Evolutionary conservation across 176 grass and related monocot genomes (phyloP).

Genomic region (Stipa capillata): DNA sequence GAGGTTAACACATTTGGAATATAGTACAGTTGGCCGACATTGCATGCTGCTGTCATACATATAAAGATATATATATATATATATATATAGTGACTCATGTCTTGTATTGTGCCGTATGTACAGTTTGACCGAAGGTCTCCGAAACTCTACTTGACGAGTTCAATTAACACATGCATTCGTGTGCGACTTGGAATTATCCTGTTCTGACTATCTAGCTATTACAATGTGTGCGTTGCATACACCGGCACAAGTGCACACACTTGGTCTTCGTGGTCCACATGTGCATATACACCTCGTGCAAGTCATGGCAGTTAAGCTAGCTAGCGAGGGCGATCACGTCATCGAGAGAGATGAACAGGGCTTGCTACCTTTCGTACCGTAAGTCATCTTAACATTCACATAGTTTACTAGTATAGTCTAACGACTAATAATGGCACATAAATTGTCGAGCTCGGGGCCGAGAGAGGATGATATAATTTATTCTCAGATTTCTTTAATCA

Average conservation of each 20-base stretch:
- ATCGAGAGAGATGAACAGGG: background rate
- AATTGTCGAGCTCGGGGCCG: background rate
- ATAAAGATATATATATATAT: too few species aligned
- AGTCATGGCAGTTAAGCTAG: background rate
- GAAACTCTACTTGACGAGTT: background rate
- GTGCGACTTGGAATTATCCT: background rate
- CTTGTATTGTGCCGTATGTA: background rate
- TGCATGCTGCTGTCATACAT: background rate
- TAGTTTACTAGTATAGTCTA: background rate
- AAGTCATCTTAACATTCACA: background rate
- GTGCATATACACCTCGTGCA: background rate
- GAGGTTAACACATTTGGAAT: background rate
- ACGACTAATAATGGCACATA: background rate
- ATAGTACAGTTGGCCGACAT: background rate
- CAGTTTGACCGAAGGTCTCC: background rate
- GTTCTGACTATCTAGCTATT: background rate
- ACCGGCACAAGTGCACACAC: background rate
- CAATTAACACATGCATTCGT: background rate
- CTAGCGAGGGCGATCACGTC: background rate
- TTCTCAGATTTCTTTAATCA: background rate
- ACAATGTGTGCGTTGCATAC: background rate
- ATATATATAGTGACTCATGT: too few species aligned
- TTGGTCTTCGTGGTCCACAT: background rate
- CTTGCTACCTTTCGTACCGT: background rate
- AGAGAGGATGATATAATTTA: background rate